Base-by-base conservation (phyloP, 129 eudicot species). In the Saposhnikovia divaricata region DNA sequence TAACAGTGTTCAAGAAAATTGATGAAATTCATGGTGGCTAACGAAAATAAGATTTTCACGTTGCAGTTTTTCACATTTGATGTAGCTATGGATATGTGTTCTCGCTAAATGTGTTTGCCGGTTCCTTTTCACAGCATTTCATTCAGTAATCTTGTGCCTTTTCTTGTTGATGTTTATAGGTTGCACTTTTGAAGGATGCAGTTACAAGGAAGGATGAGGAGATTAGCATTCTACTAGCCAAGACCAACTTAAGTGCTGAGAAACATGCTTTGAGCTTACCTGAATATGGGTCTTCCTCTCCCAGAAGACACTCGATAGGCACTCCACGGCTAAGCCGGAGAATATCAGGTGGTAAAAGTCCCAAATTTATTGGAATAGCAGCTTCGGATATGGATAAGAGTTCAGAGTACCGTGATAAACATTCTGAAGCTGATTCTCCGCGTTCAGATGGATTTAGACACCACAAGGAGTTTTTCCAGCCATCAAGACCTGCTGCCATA, bases 131-230 rank as follows among this genome's bases (percentile, higher is more conserved):
- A 23, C 40, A 31, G 45, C 19, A 21, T 43, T 77, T 25, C 16
- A 2, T 8, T 65, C 47, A 9, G 63, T 43, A 28, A 61, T 76
- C 15, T 1, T 50, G 21, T 66, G 14, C 40, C 12, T 37, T 75
- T 40, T 71, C 72, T 6, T 61, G 69, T 63, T 48, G 34, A 79
- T 83, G 78, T 75, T 88, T 83, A 48, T 65, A 93, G 98, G 91
- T 91, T 78, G 84, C 88, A 31, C 65, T 74, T 61, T 75, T 93
- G 38, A 93, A 91, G 83, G 97, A 91, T 25, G 73, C 88, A 12
- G 70, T 93, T 80, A 80, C 87, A 47, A 88, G 80, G 82, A 93
- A 93, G 80, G 91, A 93, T 2, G 93, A 91, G 48, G 97, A 91
- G 76, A 87, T 93, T 39, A 77, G 76, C 79, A 78, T 63, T 45